Percentiles rank a stretch among this genome's conserved stretches.
These are phyloP conservation scores for Huiozyma sinensis DNA, from an alignment of 805 yeast genomes.

Conservation along the genomic window DNA sequence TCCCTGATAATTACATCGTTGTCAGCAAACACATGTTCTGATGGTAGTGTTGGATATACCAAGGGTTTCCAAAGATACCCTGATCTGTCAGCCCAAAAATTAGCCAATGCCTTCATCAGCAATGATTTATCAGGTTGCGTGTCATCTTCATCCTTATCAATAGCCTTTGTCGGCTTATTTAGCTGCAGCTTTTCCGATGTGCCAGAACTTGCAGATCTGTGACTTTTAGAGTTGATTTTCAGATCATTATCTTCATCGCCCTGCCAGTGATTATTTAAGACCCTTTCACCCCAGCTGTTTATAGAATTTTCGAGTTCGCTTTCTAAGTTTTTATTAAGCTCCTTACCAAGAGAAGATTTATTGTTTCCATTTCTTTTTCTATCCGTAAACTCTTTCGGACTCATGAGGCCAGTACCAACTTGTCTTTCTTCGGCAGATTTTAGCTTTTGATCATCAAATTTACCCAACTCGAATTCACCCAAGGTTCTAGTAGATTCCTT, in stretches of 20 bases:
- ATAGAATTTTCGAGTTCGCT: constrained; percentile 25
- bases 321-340: constrained; percentile 17
- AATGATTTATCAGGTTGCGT: constrained; percentile 60
- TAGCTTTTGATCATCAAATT: not conserved
- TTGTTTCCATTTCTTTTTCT: not conserved
- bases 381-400: not conserved
- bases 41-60: constrained; percentile 62
- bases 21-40: constrained; percentile 89
- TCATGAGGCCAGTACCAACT: not conserved
- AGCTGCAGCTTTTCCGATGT: constrained; percentile 14
- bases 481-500: constrained; percentile 7
- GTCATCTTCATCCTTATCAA: constrained; percentile 17
- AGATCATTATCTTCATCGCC: not conserved
- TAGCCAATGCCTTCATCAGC: constrained; percentile 69
- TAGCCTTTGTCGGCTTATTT: constrained; percentile 12
- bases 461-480: not conserved
- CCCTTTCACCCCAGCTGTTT: constrained; percentile 22
- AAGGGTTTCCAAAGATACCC: constrained; percentile 92
- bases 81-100: constrained; percentile 96
- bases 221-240: not conserved
- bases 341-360: not conserved
- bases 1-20: constrained; percentile 89
- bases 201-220: too few relatives aligned
- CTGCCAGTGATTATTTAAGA: constrained; percentile 7
- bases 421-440: not conserved